Evolutionary conservation across 169 alveolate genomes (phyloP), one percentile per base, ranked within the genome.

Genomic region (Cryptosporidium andersoni): DNA sequence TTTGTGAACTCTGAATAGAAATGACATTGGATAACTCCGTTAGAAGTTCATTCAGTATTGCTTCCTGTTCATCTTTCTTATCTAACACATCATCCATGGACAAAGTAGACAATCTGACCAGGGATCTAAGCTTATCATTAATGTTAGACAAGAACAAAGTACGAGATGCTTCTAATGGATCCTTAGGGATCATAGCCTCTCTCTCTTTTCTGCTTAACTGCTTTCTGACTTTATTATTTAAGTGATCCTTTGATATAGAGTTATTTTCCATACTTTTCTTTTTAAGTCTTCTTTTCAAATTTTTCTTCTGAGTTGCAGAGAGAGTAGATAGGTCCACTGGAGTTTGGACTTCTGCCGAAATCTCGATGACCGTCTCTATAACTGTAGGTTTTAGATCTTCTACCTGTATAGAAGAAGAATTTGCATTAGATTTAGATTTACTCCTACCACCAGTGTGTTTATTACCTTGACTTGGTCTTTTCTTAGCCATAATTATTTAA

Each of bases 251-350:
- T 8, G 40, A 39, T 9, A 39, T 52, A 9, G 51, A 7, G 34
- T 60, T 62, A 2, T 66, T 12, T 9, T 74, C 85, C 45, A 45
- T n/a, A 36, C 3, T 74, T 63, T 74, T 74, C 85, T 74, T 74
- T 37, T 74, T 74, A 39, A 74, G 51, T 43, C 85, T 74, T 51
- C 85, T 74, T 58, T 74, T 74, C 6, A 74, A 42, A 42, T 74
- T 74, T 8, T 74, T 74, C 64, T 74, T 74, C 11, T 74, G 85
- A 2, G 85, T 74, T 55, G 67, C 85, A 16, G 85, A 74, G 6
- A 74, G 67, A 34, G 74, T 68, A 1, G 85, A 74, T 34, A 74
- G 60, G n/a, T 74, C 85, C 25, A 74, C 34, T 3, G 42, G 52
- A 45, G 40, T 51, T 45, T 52, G 67, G 45, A 58, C 45, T 34